Evolutionary conservation across 164 flowering plant species (phyloP).

Genomic region (Protea cynaroides): DNA sequence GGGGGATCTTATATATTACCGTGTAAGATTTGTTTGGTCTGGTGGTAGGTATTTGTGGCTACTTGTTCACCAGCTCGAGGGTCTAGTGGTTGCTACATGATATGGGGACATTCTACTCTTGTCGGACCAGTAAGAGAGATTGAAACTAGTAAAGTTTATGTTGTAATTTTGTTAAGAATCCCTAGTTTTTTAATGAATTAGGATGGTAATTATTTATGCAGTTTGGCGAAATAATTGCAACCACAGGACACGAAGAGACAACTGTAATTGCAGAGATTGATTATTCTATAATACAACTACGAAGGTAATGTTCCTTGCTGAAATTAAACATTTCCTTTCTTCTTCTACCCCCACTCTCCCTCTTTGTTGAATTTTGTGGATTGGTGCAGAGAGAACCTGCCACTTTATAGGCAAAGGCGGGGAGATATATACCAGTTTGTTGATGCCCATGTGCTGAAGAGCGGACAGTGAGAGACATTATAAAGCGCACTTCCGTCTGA

Average conservation of each 20-base stretch:
- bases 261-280: constrained; percentile 38
- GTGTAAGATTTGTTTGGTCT: not conserved
- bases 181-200: not conserved
- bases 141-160: not conserved
- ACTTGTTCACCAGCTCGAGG: constrained; percentile 36
- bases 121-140: constrained; percentile 31
- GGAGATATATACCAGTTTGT: constrained; percentile 30
- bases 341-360: not conserved
- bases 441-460: not conserved
- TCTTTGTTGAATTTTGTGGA: constrained; percentile 1
- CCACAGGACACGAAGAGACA: constrained; percentile 32
- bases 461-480: no score
- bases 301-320: constrained; percentile 16
- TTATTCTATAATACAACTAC: constrained; percentile 23
- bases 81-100: constrained; percentile 23
- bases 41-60: constrained; percentile 29
- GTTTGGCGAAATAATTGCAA: constrained; percentile 39
- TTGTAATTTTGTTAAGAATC: no score
- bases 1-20: not conserved
- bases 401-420: constrained; percentile 24
- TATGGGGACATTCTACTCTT: constrained; percentile 44
- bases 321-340: not conserved
- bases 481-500: no score
- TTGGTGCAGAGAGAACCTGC: constrained; percentile 25
- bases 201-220: constrained; percentile 8